Evolutionary conservation across 805 yeast genomes (phyloP).

Genomic region (Metschnikowia similis): DNA sequence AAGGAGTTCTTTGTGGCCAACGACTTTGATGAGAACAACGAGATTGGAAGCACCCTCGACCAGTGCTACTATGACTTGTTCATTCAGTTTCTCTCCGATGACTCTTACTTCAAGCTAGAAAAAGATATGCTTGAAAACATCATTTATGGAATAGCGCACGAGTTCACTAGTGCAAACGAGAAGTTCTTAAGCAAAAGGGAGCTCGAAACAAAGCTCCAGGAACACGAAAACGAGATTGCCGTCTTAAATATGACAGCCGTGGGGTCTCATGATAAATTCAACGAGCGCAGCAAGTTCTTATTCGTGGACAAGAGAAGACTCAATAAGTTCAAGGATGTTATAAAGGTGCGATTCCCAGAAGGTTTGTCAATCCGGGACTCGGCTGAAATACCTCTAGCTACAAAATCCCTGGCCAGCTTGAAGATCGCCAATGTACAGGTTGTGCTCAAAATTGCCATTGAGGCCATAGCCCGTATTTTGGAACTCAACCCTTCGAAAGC

Average conservation of each 20-base stretch:
- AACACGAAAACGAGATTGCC: slow-evolving; percentile 24
- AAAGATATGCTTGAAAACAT: slow-evolving; percentile 60
- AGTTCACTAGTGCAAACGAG: slow-evolving; percentile 39
- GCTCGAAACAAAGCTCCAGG: slow-evolving; percentile 33
- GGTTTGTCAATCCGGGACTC: slow-evolving; percentile 8
- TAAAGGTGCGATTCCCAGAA: slow-evolving; percentile 44
- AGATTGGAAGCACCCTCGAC: slow-evolving; percentile 52
- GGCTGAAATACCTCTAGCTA: slow-evolving; percentile 12
- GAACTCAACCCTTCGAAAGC: slow-evolving; percentile 66
- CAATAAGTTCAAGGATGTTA: slow-evolving; percentile 52
- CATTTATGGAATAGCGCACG: slow-evolving; percentile 42
- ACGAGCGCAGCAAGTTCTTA: slow-evolving; percentile 28
- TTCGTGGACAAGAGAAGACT: slow-evolving; percentile 42
- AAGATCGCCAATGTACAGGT: slow-evolving; percentile 52
- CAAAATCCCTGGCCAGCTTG: slow-evolving; percentile 20
- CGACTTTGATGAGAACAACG: slow-evolving; percentile 45
- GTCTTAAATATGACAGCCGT: slow-evolving; percentile 19
- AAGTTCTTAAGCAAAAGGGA: slow-evolving; percentile 31
- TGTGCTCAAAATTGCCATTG: slow-evolving; percentile 64
- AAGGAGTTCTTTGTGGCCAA: slow-evolving; percentile 53
- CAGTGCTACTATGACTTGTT: slow-evolving; percentile 72
- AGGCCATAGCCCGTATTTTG: slow-evolving; percentile 69
- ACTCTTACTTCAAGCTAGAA: slow-evolving; percentile 67
- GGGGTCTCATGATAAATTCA: slow-evolving; percentile 11
- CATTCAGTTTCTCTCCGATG: slow-evolving; percentile 60